Conservation (phyloP, 2,329 filamentous ascomycete genomes). For the Achaetomium macrosporum region DNA sequence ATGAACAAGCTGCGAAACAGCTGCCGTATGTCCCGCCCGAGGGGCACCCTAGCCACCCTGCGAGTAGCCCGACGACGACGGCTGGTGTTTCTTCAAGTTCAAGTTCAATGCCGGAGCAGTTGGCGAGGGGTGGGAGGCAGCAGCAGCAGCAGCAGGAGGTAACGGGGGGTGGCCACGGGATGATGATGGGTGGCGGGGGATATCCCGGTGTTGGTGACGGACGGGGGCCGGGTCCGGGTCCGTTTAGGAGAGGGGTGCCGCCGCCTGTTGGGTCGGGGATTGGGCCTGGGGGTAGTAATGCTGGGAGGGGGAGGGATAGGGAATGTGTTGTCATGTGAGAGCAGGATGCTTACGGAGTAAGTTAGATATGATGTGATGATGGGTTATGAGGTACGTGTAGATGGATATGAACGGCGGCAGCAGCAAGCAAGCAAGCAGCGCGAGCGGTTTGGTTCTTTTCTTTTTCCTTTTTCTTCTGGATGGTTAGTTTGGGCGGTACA, state of each 20-base stretch:
- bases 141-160: conserved; percentile 16
- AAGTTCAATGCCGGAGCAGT: conserved; percentile 13
- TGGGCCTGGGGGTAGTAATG: conserved; percentile 16
- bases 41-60: conserved; percentile 46
- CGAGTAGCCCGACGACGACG: conserved; percentile 32
- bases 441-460: too few relatives aligned
- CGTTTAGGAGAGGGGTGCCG: conserved; percentile 25
- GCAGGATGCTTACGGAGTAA: background rate
- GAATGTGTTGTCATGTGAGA: conserved; percentile 46
- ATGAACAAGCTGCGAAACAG: conserved; percentile 51
- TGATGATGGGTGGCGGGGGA: conserved; percentile 5
- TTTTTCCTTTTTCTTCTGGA: too few relatives aligned
- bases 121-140: background rate
- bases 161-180: conserved; percentile 17
- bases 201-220: background rate
- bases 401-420: too few relatives aligned
- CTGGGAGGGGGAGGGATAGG: conserved; percentile 25
- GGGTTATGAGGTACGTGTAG: background rate
- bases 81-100: background rate
- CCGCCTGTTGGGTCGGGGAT: conserved; percentile 19
- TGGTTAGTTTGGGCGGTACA: too few relatives aligned
- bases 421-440: too few relatives aligned
- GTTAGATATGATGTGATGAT: background rate
- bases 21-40: conserved; percentile 46
- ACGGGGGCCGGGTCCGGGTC: background rate